Evolutionary conservation across 164 flowering plant genomes (phyloP).

Genomic region (Umbilicus rupestris): DNA sequence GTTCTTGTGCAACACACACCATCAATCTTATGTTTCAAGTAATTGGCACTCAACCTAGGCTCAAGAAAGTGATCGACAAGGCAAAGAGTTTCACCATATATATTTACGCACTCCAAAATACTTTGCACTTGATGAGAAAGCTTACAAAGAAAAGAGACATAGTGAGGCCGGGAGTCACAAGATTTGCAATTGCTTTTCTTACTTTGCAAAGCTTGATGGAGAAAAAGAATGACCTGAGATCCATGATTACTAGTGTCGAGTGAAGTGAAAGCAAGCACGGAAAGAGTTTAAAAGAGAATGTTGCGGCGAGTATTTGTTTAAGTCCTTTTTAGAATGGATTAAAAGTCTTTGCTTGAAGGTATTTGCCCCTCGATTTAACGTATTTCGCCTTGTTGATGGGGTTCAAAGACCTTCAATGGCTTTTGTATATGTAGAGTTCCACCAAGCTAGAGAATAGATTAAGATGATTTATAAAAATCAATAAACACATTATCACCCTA

Average conservation of each 20-base stretch:
- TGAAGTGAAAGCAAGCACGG: background rate
- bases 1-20: slow-evolving; percentile 1
- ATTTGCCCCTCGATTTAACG: no score
- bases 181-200: slow-evolving; percentile 9
- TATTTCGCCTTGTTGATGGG: no score
- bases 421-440: no score
- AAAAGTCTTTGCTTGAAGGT: no score
- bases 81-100: slow-evolving; percentile 8
- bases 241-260: background rate
- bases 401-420: no score
- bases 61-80: slow-evolving; percentile 4
- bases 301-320: background rate
- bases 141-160: slow-evolving; percentile 10
- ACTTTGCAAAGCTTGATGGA: slow-evolving; percentile 9
- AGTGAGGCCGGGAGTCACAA: slow-evolving; percentile 10
- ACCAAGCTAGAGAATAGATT: no score
- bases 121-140: slow-evolving; percentile 13
- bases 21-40: slow-evolving; percentile 9
- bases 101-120: slow-evolving; percentile 13
- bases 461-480: no score
- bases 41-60: background rate
- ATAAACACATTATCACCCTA: no score
- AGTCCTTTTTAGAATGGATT: slow-evolving; percentile 6
- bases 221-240: background rate
- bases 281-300: background rate